Conservation (phyloP, 768 basidiomycete species). For the Suillus cothurnatus region DNA sequence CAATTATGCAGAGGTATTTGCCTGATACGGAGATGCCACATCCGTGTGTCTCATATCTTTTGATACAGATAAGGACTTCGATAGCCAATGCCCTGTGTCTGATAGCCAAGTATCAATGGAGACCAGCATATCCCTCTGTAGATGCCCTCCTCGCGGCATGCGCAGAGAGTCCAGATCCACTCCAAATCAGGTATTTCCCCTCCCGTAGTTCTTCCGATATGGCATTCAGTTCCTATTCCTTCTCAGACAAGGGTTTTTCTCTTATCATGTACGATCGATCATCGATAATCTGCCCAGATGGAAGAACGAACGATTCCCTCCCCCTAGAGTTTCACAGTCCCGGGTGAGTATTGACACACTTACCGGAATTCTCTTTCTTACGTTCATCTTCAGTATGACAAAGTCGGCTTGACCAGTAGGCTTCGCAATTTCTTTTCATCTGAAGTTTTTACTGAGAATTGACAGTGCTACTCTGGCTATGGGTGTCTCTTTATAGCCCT, state of each 20-base stretch:
- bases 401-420: conserved; percentile 82
- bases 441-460: conserved; percentile 20
- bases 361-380: conserved; percentile 16
- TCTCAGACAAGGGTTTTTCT: conserved; percentile 55
- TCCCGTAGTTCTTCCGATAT: neutral
- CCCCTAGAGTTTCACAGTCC: conserved; percentile 85
- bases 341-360: conserved; percentile 42
- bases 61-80: conserved; percentile 61
- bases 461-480: conserved; percentile 80
- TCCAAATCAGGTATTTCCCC: conserved; percentile 55
- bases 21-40: neutral
- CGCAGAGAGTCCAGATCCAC: conserved; percentile 50
- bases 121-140: conserved; percentile 62
- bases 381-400: conserved; percentile 67
- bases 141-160: conserved; percentile 60
- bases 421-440: conserved; percentile 11
- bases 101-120: conserved; percentile 65
- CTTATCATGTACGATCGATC: conserved; percentile 57
- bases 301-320: conserved; percentile 78
- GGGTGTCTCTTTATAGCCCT: conserved; percentile 72
- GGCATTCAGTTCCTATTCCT: conserved; percentile 6
- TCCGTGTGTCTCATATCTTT: conserved; percentile 5
- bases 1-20: conserved; percentile 78
- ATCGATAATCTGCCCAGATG: conserved; percentile 61
- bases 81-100: conserved; percentile 67